phyloP scores from a whole-genome alignment of 1,284 basidiomycete genomes.

The Leucocoprinus gongylophorus region DNA sequence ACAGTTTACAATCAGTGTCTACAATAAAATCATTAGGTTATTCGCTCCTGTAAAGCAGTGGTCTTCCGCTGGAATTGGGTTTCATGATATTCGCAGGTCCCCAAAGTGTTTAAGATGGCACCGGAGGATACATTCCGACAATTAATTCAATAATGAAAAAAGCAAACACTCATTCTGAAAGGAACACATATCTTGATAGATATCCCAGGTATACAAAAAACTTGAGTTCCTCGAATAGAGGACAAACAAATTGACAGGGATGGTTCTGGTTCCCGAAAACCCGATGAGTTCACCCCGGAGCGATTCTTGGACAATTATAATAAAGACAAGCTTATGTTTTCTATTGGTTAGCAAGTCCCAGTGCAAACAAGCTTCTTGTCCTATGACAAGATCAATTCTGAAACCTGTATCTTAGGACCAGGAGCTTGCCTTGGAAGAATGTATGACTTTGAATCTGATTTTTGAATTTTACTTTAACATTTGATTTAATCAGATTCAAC shows the following conservation, averaged over 20 bases:
- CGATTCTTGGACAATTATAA: too few species aligned
- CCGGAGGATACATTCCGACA: conserved; percentile 9
- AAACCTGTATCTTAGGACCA: too few species aligned
- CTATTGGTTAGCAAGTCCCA: too few species aligned
- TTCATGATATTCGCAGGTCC: conserved; percentile 23
- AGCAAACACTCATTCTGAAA: conserved; percentile 37
- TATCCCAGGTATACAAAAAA: conserved; percentile 42
- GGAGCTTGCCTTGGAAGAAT: too few species aligned
- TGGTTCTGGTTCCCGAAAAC: conserved; percentile 23
- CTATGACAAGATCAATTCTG: too few species aligned
- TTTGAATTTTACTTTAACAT: conserved; percentile 16
- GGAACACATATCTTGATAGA: conserved; percentile 37
- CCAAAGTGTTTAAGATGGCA: conserved; percentile 2
- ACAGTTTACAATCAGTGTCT: conserved; percentile 30
- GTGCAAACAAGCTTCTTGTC: too few species aligned
- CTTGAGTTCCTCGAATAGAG: conserved; percentile 22
- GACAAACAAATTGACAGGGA: neutral
- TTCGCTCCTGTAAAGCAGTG: conserved; percentile 45
- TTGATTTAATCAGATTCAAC: conserved; percentile 40
- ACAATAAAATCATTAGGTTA: conserved; percentile 55
- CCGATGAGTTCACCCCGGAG: conserved; percentile 40
- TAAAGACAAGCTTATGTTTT: too few species aligned
- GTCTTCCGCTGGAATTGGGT: conserved; percentile 21
- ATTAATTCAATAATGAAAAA: conserved; percentile 9
- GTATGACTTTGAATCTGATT: too few species aligned